Evolutionary conservation across 2,329 filamentous ascomycete species (phyloP), one percentile per base, ranked within the genome.

Genomic region (Didymella pinodella): DNA sequence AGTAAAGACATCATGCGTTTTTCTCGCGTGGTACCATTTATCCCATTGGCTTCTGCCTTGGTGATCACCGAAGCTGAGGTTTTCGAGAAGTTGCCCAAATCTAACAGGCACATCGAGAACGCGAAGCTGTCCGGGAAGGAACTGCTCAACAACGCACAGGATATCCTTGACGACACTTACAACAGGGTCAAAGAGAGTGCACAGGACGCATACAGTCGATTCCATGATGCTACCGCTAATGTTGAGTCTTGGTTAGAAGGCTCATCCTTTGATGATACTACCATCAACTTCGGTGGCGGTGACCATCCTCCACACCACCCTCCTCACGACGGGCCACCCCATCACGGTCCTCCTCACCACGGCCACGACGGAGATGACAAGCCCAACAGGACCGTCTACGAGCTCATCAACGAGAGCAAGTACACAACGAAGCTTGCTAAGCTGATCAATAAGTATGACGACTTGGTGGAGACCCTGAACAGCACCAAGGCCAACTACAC

Each of bases 341-440:
- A 75, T 46, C 64, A 49, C 16, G 73, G 77, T 48, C 68, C 72
- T 40, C 74, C 76, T 34, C 75, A 76, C 32, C 76, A 79, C 69
- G 36, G 68, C 67, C 73, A 77, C 32, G 75, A 81, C 63, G 75
- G 74, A 48, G 41, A 60, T n/a, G 58, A 67, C 8, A 79, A 80
- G 61, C 81, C 85, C 6, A 90, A 92, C 72, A 79, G 84, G 72
- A 96, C 92, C 20, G 85, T 96, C 44, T 96, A 93, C 77, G 82
- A 96, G 76, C 80, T 93, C 60, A 91, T 97, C 75, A 81, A 85
- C n/a, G 80, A 85, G 68, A 90, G 85, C 80, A 90, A 93, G 69
- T 85, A 91, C 78, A 93, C 91, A 1, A 90, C 86, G 48, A 90
- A 88, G 75, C 89, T 97, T 44, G 87, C 89, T 28, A 85, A 89